Conservation (phyloP, 148 eudicot genomes). For the Hydrangea macrophylla region DNA sequence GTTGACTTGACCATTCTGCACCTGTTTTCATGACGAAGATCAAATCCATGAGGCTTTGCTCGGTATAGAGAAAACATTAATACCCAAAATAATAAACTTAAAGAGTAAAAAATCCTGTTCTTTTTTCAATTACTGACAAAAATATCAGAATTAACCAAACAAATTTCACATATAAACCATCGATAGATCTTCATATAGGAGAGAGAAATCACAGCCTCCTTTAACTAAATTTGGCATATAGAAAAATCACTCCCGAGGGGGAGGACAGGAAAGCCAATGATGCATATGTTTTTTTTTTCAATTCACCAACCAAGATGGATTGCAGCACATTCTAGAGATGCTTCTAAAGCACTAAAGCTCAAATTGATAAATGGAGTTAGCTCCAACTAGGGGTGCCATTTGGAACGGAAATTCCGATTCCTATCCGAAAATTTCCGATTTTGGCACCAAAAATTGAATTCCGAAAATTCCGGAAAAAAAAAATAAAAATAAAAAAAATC, state of each 20-base stretch:
- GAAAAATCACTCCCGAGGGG: neutral
- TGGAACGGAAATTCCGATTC: too few relatives aligned
- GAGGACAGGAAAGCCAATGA: neutral
- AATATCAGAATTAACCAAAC: neutral
- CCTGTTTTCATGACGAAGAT: conserved; percentile 4
- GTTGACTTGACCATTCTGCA: conserved; percentile 4
- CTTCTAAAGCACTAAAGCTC: too few relatives aligned
- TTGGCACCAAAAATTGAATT: too few relatives aligned
- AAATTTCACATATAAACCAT: neutral
- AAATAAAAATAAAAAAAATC: too few relatives aligned
- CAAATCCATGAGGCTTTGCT: neutral
- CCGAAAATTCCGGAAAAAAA: too few relatives aligned
- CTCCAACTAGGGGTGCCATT: too few relatives aligned
- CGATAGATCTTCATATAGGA: neutral
- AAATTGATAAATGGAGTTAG: too few relatives aligned
- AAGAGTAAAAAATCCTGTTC: neutral
- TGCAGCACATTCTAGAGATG: too few relatives aligned
- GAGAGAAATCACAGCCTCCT: neutral
- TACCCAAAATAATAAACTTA: neutral
- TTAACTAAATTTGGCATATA: neutral
- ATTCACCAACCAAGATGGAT: too few relatives aligned
- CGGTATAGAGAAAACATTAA: neutral
- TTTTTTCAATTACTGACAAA: neutral
- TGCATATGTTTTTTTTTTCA: neutral
- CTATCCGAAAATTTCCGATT: too few relatives aligned